A percentile compares a stretch with the other conserved stretches of the same genome.
Conservation (phyloP, 2,329 filamentous ascomycete genomes). For the Pseudofabraea citricarpa region DNA sequence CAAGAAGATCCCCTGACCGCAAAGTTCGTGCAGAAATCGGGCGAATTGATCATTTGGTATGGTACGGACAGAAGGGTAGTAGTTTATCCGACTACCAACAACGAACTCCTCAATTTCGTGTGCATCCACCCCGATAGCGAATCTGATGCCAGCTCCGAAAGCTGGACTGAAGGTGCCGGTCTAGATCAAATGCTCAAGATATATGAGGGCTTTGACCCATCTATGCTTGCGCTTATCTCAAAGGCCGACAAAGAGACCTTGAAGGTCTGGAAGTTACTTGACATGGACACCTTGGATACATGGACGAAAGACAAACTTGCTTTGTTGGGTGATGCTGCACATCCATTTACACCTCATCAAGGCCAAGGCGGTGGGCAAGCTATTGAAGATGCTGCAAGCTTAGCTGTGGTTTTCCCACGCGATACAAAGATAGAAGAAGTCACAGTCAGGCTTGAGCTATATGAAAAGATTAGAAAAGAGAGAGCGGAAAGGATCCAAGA, state of each 20-base stretch:
- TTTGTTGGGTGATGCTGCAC: conserved; percentile 61
- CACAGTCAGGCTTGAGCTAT: conserved; percentile 50
- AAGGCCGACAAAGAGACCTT: conserved; percentile 39
- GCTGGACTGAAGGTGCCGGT: conserved; percentile 34
- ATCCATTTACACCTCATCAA: conserved; percentile 63
- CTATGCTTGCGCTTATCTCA: conserved; percentile 32
- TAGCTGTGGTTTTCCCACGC: conserved; percentile 49
- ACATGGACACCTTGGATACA: conserved; percentile 53
- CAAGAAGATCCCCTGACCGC: conserved; percentile 30
- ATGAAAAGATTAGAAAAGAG: conserved; percentile 51
- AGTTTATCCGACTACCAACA: conserved; percentile 42
- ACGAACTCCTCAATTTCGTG: conserved; percentile 42
- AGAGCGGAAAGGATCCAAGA: conserved; percentile 55
- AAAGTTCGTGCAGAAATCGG: conserved; percentile 24
- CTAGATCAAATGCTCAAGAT: conserved; percentile 33
- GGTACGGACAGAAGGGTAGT: conserved; percentile 38
- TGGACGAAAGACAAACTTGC: conserved; percentile 52
- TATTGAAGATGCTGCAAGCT: conserved; percentile 60
- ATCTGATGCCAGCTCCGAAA: conserved; percentile 29
- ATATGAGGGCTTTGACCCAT: conserved; percentile 38
- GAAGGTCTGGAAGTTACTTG: conserved; percentile 55
- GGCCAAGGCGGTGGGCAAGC: conserved; percentile 58
- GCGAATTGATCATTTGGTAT: conserved; percentile 35
- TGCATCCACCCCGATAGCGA: conserved; percentile 45
- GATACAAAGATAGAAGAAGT: conserved; percentile 41